Base-by-base conservation (phyloP, 441 rosid species). In the Gossypium laxum region DNA sequence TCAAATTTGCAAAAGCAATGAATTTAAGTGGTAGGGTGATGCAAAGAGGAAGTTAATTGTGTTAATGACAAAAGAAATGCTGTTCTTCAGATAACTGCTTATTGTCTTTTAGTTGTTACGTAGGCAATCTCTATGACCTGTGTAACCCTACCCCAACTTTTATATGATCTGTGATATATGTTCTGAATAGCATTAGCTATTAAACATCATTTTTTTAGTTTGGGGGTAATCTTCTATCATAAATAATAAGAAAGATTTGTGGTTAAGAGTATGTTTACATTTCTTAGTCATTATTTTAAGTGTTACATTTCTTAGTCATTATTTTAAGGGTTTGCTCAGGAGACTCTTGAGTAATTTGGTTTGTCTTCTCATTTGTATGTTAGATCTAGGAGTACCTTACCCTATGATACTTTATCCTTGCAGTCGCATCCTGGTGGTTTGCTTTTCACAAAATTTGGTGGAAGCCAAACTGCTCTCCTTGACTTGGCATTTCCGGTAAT, bases 401-500 rank as follows among this genome's bases (percentile, higher is more conserved):
- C 0, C 8, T 57, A 1, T 12, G 12, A 48, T 60, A 61, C 67
- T 77, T 76, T 74, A 57, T 50, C 69, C 56, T 75, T 83, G 82
- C 93, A 92, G 97, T 85, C 90, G 54, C 97, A 90, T 80, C 92
- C 91, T 67, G 91, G 92, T 64, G 90, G 94, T 45, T 85, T 90
- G 55, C 85, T 90, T 74, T 84, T 92, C 86, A 91, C 90, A 48
- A 90, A 88, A 80, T 88, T 92, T 73, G 91, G 91, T 52, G 78
- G 94, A 86, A 90, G 83, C 78, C 92, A 87, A 74, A 90, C 90
- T 55, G 93, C 91, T 80, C 89, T 90, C 72, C 92, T 92, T 71
- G 97, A 87, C 79, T 82, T 92, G 85, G 87, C 90, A 71, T 90
- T 90, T 80, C 96, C 96, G 79, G 96, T 91, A 87, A 76, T 62